phyloP scores from a whole-genome alignment of 371 early-diverging fungal genomes.

The Mucor ambiguus region DNA sequence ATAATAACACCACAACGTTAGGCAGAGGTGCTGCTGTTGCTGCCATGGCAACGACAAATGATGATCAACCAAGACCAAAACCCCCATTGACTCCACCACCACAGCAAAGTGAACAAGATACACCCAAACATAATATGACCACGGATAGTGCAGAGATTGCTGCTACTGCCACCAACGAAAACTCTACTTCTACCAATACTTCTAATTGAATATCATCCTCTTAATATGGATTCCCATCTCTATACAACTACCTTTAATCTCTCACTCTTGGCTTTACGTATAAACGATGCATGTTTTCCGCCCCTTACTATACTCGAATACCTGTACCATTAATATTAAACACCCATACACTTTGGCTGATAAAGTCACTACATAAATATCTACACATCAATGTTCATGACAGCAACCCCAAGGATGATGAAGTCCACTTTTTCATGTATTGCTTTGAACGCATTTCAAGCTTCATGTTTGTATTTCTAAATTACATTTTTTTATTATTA shows the following conservation, averaged over 20 bases:
- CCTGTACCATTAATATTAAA: not conserved
- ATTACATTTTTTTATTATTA: constrained; percentile 1
- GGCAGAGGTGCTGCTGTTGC: not conserved
- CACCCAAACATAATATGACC: not conserved
- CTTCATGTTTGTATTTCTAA: not conserved
- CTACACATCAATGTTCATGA: no score
- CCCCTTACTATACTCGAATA: not conserved
- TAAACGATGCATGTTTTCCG: not conserved
- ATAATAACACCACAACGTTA: not conserved
- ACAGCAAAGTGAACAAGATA: not conserved
- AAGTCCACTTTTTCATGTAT: no score
- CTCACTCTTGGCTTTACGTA: not conserved
- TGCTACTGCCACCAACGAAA: not conserved
- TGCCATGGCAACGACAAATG: not conserved
- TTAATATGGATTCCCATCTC: not conserved
- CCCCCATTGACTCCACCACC: not conserved
- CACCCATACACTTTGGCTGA: not conserved
- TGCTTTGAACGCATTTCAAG: no score
- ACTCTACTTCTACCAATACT: not conserved
- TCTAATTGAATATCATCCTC: not conserved
- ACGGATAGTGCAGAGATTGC: not conserved
- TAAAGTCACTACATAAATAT: no score
- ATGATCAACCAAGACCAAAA: not conserved
- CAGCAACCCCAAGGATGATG: no score
- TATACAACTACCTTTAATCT: not conserved